Evolutionary conservation across 106 monocot species (phyloP), one percentile per base, ranked within the genome.

Genomic region (Alisma plantagoaquatica): DNA sequence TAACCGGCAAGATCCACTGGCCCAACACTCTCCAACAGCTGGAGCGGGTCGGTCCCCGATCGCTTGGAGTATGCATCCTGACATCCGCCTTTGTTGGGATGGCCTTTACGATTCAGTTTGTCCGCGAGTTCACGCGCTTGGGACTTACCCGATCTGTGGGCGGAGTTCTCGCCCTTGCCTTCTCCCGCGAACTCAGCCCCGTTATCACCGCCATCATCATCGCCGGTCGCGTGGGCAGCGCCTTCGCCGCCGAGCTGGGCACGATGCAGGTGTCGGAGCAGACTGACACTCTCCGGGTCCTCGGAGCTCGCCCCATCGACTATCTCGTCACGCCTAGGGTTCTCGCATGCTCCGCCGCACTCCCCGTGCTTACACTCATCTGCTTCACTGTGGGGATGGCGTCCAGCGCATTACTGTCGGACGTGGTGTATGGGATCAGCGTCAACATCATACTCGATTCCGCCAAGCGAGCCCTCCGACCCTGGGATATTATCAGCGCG

Each of bases 91-190:
- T n/a, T n/a, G n/a, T n/a, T n/a, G n/a, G n/a, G n/a, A n/a, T n/a
- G n/a, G n/a, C n/a, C n/a, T n/a, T 46, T 70, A 85, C 86, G 35
- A 77, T 86, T 53, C 81, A 81, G 70, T 81, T 86, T 59, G 81
- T 81, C 32, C 70, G 86, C 46, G 86, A 86, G 62, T 86, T 86
- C 71, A 86, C 81, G 19, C 73, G 81, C 32, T 74, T 86, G 17
- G 86, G 86, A 21, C 81, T 86, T 38, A 77, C 82, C 64, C 73
- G 77, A 22, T 86, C n/a, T n/a, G n/a, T n/a, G n/a, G n/a, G n/a
- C n/a, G n/a, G n/a, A n/a, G n/a, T n/a, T n/a, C n/a, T n/a, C 35
- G 81, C 86, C 31, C 80, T 85, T 23, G 85, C 85, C 44, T 70
- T 85, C 44, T 55, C 85, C 28, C 64, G 85, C 20, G 86, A 86